Base-by-base conservation (phyloP, 768 basidiomycete species). In the Leccinum rimulosum region DNA sequence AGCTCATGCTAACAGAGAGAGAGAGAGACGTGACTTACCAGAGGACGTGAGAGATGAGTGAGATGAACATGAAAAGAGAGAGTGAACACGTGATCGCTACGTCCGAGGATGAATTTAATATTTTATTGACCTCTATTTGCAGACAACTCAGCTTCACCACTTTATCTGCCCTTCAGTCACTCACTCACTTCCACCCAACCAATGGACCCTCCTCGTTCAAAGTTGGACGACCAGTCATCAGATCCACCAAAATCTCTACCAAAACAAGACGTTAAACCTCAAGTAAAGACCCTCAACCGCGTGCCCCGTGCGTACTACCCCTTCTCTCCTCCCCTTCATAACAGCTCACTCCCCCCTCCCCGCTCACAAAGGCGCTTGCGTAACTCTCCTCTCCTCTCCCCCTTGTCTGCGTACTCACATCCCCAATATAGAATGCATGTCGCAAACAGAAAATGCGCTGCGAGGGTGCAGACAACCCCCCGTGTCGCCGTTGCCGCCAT, bases 391-490 rank as follows among this genome's bases (percentile, higher is more conserved):
- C 43, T 45, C 25, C 14, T 27, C 25, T 2, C 25, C 12, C 40
- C 25, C 25, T 25, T 11, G 1, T 1, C 19, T 14, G 25, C 25
- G 1, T 8, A 60, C 61, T 68, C 64, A 73, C 62, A 55, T 30
- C 61, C 31, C 52, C 48, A 47, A 54, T 45, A 45, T 71, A 95
- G 93, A 95, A 95, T 85, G 91, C 93, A 17, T 96, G 95, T 74
- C 81, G 95, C 66, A 91, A 93, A 69, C 94, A 95, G 80, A 97
- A 97, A 78, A 97, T 97, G 95, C 82, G 94, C 66, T 98, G 95
- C 70, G 93, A 95, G 73, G 94, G 93, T 2, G 95, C 94, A 15
- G 95, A 97, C 72, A 94, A 92, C 67, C 95, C 95, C 27, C 95
- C 95, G n/a, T 98, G 95, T 75, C 87, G 90, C 67, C 85, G 95